These are phyloP conservation scores for Aphanocladium album DNA, from an alignment of 2,329 filamentous ascomycete species.

Conservation along the genomic window DNA sequence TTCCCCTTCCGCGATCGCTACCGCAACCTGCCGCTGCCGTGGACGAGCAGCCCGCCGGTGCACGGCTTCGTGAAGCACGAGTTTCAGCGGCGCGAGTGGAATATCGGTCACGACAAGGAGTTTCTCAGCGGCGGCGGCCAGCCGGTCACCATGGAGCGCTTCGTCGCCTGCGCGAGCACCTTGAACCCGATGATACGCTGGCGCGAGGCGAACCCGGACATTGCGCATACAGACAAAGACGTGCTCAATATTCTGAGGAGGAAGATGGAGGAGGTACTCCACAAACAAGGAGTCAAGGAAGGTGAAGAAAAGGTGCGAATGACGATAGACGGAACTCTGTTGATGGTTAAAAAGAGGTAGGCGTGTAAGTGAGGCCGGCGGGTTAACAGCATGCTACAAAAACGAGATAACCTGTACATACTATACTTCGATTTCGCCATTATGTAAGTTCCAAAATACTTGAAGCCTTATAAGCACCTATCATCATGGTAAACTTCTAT, in stretches of 20 bases:
- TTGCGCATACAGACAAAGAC: conserved; percentile 35
- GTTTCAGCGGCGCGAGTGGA: conserved; percentile 41
- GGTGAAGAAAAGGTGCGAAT: not conserved
- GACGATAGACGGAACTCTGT: not conserved
- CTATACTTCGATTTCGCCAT: no score
- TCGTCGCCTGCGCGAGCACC: conserved; percentile 34
- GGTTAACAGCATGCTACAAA: no score
- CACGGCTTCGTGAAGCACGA: conserved; percentile 33
- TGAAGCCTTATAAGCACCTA: no score
- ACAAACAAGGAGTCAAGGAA: conserved; percentile 27
- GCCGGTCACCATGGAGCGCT: conserved; percentile 23
- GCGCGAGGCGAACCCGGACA: conserved; percentile 39
- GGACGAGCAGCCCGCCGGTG: conserved; percentile 33
- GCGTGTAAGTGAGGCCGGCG: not conserved
- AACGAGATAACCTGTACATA: no score
- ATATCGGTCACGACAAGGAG: conserved; percentile 24
- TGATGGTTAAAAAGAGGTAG: not conserved
- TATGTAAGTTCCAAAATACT: no score
- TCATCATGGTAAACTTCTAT: no score
- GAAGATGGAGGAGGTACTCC: conserved; percentile 24
- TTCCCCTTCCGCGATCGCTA: conserved; percentile 36
- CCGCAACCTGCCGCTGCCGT: conserved; percentile 41
- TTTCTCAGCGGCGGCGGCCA: conserved; percentile 17
- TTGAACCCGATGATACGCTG: conserved; percentile 38
- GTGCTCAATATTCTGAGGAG: conserved; percentile 26